phyloP scores from a whole-genome alignment of 176 grass and related monocot genomes.

The Chloris gayana region DNA sequence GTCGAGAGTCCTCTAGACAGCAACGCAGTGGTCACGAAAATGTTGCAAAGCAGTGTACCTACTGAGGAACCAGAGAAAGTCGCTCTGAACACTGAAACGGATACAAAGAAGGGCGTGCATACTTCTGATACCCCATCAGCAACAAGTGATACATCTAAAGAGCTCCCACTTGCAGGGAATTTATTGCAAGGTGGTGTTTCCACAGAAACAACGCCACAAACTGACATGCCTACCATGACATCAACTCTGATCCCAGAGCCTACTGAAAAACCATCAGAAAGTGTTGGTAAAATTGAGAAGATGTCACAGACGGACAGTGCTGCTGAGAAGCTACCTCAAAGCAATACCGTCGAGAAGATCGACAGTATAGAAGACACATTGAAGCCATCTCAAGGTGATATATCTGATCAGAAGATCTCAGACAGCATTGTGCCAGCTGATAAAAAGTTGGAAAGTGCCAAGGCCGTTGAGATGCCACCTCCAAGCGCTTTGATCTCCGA shows the following conservation, averaged over 20 bases:
- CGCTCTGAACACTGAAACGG: slow-evolving; percentile 33
- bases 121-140: not conserved
- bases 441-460: slow-evolving; percentile 17
- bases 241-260: slow-evolving; percentile 3
- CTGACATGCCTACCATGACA: not conserved
- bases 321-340: slow-evolving; percentile 26
- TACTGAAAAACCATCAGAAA: slow-evolving; percentile 42
- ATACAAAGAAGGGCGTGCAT: slow-evolving; percentile 9
- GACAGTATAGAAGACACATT: not conserved
- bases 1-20: slow-evolving; percentile 18
- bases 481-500: not conserved
- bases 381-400: slow-evolving; percentile 34
- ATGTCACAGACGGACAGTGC: slow-evolving; percentile 5
- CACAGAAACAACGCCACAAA: slow-evolving; percentile 12
- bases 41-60: slow-evolving; percentile 22
- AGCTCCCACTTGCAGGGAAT: not conserved
- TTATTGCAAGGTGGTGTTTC: slow-evolving; percentile 22
- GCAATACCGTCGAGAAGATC: not conserved
- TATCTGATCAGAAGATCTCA: not conserved
- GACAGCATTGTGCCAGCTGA: not conserved
- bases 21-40: not conserved
- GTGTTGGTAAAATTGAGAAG: slow-evolving; percentile 25
- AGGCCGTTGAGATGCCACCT: not conserved
- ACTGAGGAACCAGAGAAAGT: slow-evolving; percentile 23
- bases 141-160: not conserved